Conservation (phyloP, 129 eudicot genomes). For the carrot (Daucus carota) region DH1_v3.0 NC_030387.2:7308501-7309000, state of each 20-base stretch:
- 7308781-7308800: constrained; percentile 16
- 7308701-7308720: background rate
- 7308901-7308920: background rate
- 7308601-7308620: background rate
- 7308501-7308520: background rate
- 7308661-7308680: background rate
- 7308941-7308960: background rate
- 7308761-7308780: background rate
- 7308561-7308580: background rate
- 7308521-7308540: background rate
- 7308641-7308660: background rate
- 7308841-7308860: constrained; percentile 33
- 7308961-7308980: background rate
- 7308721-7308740: background rate
- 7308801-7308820: constrained; percentile 25
- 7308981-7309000: background rate
- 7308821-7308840: constrained; percentile 35
- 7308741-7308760: no score
- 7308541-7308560: background rate
- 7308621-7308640: background rate
- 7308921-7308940: background rate
- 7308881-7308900: background rate
- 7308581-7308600: background rate
- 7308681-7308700: background rate
- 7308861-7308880: constrained; percentile 28